Evolutionary conservation across 345 rosid species (phyloP).

Genomic region (Citrus reticulata): DNA sequence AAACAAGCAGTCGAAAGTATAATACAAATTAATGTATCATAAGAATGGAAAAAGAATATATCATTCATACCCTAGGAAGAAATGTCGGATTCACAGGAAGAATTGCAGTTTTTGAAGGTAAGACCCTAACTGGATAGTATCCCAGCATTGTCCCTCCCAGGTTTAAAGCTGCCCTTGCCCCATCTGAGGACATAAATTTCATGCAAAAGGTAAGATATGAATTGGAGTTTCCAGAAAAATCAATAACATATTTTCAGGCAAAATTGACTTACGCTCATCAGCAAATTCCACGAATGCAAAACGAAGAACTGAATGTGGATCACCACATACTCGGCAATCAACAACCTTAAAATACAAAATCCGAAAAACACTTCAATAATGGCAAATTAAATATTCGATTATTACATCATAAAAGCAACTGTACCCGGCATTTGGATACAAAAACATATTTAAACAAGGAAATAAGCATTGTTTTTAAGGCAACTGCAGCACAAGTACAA

Average conservation of each 20-base stretch:
- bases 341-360: constrained; percentile 58
- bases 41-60: not conserved
- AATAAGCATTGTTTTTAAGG: not conserved
- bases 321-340: constrained; percentile 94
- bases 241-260: constrained; percentile 5
- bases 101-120: constrained; percentile 93
- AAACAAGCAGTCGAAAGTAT: constrained; percentile 6
- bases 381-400: not conserved
- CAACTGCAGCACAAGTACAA: not conserved
- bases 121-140: constrained; percentile 78
- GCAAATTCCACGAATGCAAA: constrained; percentile 93
- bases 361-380: constrained; percentile 7
- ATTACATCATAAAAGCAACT: not conserved
- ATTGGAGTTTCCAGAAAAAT: not conserved
- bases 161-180: constrained; percentile 71
- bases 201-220: constrained; percentile 5
- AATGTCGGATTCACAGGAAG: constrained; percentile 94
- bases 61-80: constrained; percentile 72
- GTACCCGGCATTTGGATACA: not conserved
- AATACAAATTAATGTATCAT: not conserved
- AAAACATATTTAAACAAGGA: not conserved
- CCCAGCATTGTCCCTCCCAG: constrained; percentile 87
- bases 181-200: constrained; percentile 43
- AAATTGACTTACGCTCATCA: constrained; percentile 67
- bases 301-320: constrained; percentile 92